These are phyloP conservation scores for Durio zibethinus DNA, from an alignment of 345 rosid species.

Conservation along the genomic window DNA sequence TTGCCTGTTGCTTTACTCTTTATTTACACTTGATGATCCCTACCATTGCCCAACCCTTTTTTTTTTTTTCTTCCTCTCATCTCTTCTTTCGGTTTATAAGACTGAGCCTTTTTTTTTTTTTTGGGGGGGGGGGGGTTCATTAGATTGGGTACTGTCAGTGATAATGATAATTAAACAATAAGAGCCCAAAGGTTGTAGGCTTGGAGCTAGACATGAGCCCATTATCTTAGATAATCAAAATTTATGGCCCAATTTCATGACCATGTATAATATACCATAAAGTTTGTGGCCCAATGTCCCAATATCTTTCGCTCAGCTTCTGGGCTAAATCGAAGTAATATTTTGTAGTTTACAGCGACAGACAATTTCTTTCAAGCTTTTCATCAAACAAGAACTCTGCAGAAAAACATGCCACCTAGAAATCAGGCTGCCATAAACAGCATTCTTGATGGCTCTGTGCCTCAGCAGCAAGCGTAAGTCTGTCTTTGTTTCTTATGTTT, in stretches of 20 bases:
- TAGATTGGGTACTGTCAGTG: background rate
- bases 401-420: background rate
- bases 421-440: background rate
- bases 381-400: background rate
- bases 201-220: background rate
- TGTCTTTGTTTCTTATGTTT: background rate
- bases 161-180: no score
- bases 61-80: background rate
- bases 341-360: background rate
- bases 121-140: background rate
- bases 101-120: background rate
- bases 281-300: background rate
- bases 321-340: background rate
- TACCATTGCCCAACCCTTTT: background rate
- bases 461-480: slow-evolving; percentile 6
- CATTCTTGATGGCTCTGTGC: background rate
- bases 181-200: background rate
- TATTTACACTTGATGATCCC: background rate
- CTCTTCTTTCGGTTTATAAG: background rate
- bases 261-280: background rate
- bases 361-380: background rate
- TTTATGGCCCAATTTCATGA: background rate
- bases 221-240: background rate
- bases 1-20: background rate
- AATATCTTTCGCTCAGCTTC: background rate